A percentile compares a stretch with the other conserved stretches of the same genome.
Evolutionary conservation across 257 asterid species (phyloP).

Genomic region (Solanum infundibuliforme): DNA sequence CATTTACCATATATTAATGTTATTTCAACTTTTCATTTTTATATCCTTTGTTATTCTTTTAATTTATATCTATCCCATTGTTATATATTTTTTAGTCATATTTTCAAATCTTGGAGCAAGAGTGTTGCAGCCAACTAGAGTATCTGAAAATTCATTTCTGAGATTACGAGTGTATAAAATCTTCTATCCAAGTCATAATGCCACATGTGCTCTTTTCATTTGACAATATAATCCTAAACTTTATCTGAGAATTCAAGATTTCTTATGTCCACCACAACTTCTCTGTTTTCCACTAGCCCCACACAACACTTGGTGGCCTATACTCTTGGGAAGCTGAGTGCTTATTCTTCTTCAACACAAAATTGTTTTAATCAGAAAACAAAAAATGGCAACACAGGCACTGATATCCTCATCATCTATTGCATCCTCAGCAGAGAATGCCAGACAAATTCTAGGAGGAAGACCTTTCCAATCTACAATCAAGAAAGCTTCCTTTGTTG

Average conservation of each 20-base stretch:
- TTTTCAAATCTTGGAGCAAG: background rate
- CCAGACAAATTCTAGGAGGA: slow-evolving; percentile 54
- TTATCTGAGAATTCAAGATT: background rate
- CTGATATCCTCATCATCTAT: slow-evolving; percentile 85
- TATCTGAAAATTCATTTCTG: background rate
- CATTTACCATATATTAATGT: too few relatives aligned
- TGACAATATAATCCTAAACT: background rate
- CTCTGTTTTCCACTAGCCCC: background rate
- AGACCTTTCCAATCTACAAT: slow-evolving; percentile 27
- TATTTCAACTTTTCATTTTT: too few relatives aligned
- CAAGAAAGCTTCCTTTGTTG: slow-evolving; percentile 55
- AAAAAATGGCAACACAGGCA: slow-evolving; percentile 75
- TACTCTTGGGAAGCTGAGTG: background rate
- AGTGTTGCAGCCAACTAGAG: background rate
- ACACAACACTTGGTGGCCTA: background rate
- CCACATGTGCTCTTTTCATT: background rate
- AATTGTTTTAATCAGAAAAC: background rate
- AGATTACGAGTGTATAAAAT: background rate
- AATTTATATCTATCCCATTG: too few relatives aligned
- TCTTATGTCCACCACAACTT: background rate
- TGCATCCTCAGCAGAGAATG: slow-evolving; percentile 60
- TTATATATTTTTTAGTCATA: too few relatives aligned
- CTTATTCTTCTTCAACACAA: background rate
- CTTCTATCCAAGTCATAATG: background rate
- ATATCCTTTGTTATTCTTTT: too few relatives aligned